Evolutionary conservation across 306 rosid species (phyloP).

Genomic region (Prosopis cineraria): DNA sequence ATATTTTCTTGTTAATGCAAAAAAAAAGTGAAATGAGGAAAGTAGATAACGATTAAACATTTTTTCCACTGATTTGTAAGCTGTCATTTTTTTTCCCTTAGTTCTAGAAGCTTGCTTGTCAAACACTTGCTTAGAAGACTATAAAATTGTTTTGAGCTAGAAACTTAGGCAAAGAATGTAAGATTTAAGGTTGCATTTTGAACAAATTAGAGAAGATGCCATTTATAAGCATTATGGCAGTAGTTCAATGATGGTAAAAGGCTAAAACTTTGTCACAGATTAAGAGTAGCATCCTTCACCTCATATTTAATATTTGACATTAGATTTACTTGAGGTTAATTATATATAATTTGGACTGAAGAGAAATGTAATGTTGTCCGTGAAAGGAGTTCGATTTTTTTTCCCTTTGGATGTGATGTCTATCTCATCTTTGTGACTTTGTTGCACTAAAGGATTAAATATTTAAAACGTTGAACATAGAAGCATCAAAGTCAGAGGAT

Average conservation of each 20-base stretch:
- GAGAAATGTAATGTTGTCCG: not conserved
- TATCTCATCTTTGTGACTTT: not conserved
- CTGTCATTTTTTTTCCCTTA: not conserved
- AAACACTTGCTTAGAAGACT: not conserved
- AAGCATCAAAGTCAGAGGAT: constrained; percentile 8
- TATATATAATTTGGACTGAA: not conserved
- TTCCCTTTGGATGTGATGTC: not conserved
- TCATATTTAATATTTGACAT: not conserved
- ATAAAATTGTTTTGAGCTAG: not conserved
- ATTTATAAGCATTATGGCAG: constrained; percentile 6
- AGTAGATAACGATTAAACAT: not conserved
- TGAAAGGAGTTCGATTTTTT: not conserved
- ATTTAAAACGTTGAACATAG: not conserved
- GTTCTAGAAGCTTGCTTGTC: not conserved
- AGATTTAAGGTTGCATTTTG: constrained; percentile 8
- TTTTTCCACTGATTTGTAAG: not conserved
- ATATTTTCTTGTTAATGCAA: not conserved
- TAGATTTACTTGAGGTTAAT: not conserved
- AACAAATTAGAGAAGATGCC: constrained; percentile 21
- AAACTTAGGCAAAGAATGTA: constrained; percentile 15
- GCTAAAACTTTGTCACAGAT: not conserved
- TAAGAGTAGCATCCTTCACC: not conserved
- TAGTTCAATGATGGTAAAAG: not conserved
- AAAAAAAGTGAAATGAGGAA: not conserved
- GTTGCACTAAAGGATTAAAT: not conserved